Base-by-base conservation (phyloP, 352 stramenopile species). In the Detonula confervacea region DNA sequence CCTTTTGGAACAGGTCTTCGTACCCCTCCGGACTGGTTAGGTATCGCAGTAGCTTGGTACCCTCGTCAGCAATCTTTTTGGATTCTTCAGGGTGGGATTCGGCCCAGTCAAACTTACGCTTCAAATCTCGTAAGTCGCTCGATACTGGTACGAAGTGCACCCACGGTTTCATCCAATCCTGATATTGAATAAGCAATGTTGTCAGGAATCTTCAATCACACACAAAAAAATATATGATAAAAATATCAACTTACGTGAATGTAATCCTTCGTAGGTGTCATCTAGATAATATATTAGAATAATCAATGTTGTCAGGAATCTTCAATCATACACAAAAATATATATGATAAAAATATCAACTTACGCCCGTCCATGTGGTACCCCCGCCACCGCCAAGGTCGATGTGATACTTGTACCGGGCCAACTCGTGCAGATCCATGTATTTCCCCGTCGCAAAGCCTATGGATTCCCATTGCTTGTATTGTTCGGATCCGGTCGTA, bases 51-150 rank as follows among this genome's bases (percentile, higher is more conserved):
- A 87, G 68, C 12, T 56, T 22, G 2, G 79, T 81, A 18, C 56
- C 77, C 9, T 39, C 18, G 16, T 73, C 27, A n/a, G 76, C 42
- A 55, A 87, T 87, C 7, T 49, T 49, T 22, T 59, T 12, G 9
- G 75, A 74, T n/a, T 76, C 44, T 14, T 61, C 30, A 4, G 80
- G 80, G 60, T 87, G 54, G 18, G 11, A 33, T 33, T 88, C 81
- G 16, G 81, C 81, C 81, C 81, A 88, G 37, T 86, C 77, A 68
- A 81, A 88, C 49, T 83, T 86, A 22, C 74, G 47, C 39, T 68
- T 68, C 18, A 88, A 66, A 42, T 88, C 77, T 27, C 42, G 66
- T 12, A 88, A 60, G 39, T 88, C 81, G 0, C 39, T 29, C 11
- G 42, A 20, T 14, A 88, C 39, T 12, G 81, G 81, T 14, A 88